Percentiles rank a stretch among this genome's conserved stretches.
phyloP scores from a whole-genome alignment of 2,329 filamentous ascomycete species.

The Leptographium procerum region DNA sequence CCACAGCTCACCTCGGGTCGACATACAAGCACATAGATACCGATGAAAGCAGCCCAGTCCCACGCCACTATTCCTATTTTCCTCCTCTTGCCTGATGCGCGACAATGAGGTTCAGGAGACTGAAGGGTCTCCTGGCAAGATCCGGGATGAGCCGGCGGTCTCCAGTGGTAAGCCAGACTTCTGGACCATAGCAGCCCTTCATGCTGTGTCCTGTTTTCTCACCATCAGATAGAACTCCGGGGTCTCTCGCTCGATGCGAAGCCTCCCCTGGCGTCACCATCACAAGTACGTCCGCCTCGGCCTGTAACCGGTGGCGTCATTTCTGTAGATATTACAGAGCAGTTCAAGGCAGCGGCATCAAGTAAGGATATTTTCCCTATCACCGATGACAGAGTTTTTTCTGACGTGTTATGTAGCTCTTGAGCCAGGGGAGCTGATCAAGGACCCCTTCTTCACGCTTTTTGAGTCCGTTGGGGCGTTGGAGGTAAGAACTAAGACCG shows the following conservation, averaged over 20 bases:
- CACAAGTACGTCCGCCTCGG: constrained; percentile 25
- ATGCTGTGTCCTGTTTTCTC: background rate
- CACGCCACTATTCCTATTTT: background rate
- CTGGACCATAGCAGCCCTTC: background rate
- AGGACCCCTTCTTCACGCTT: constrained; percentile 87
- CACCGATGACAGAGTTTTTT: background rate
- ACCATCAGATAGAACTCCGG: constrained; percentile 24
- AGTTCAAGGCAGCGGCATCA: constrained; percentile 40
- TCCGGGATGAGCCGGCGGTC: background rate
- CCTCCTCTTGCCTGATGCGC: background rate
- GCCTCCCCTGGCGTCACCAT: constrained; percentile 16
- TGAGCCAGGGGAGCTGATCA: constrained; percentile 70
- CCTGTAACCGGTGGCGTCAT: constrained; percentile 38
- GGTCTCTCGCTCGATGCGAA: constrained; percentile 25
- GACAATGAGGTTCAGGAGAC: constrained; percentile 5
- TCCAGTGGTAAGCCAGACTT: background rate
- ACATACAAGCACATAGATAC: background rate
- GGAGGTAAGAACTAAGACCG: constrained; percentile 39
- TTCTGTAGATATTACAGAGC: constrained; percentile 45
- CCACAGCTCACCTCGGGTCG: no score
- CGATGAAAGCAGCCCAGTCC: background rate
- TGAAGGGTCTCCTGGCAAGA: background rate
- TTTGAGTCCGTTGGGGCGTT: constrained; percentile 88
- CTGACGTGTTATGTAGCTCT: constrained; percentile 42
- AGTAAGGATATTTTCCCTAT: constrained; percentile 27